Percentiles rank a stretch among this genome's conserved stretches.
These are phyloP conservation scores for Citrullus mucosospermus DNA, from an alignment of 306 rosid genomes.

Conservation along the genomic window DNA sequence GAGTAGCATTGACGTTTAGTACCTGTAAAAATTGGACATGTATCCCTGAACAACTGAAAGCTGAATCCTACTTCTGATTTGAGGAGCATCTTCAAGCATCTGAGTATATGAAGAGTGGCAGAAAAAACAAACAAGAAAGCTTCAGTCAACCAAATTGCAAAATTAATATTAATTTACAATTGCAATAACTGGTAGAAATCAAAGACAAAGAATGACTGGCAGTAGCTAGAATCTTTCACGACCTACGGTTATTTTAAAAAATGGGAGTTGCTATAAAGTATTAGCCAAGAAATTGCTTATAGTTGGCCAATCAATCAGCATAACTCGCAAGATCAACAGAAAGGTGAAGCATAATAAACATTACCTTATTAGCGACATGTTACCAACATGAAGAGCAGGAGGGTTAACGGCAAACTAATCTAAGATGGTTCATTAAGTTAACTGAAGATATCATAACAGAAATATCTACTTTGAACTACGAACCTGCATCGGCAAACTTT, in stretches of 20 bases:
- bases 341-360: neutral
- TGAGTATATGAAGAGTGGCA: conserved; percentile 11
- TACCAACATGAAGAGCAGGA: neutral
- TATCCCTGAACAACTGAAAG: conserved; percentile 89
- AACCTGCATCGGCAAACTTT: conserved; percentile 70
- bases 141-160: neutral
- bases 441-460: neutral
- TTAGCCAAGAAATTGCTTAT: neutral
- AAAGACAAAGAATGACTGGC: neutral
- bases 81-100: conserved; percentile 63
- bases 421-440: neutral
- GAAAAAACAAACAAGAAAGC: neutral
- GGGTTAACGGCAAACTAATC: neutral
- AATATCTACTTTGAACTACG: conserved; percentile 7
- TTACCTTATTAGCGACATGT: neutral
- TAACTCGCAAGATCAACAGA: neutral
- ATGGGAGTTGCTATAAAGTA: neutral
- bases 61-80: conserved; percentile 34
- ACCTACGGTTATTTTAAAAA: neutral
- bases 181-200: neutral
- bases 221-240: neutral
- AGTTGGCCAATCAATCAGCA: neutral
- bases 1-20: conserved; percentile 8
- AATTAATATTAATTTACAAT: neutral
- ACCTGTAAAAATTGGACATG: conserved; percentile 80